A percentile compares a stretch with the other conserved stretches of the same genome.
phyloP scores from a whole-genome alignment of 2,329 filamentous ascomycete genomes.

The Niveomyces coronatus region DNA sequence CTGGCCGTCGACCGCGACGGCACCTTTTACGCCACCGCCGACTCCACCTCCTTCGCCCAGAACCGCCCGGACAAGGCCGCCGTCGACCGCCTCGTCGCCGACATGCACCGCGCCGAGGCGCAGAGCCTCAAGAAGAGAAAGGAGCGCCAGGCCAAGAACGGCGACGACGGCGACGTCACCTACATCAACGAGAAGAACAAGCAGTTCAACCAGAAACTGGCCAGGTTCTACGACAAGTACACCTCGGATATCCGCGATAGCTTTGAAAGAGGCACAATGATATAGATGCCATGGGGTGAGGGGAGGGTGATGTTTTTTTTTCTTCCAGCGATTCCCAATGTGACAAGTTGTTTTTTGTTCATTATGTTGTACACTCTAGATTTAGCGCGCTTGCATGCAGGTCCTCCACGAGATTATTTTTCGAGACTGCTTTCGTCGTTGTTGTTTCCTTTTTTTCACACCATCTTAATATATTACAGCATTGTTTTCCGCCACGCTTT shows the following conservation, averaged over 20 bases:
- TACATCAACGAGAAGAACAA: constrained; percentile 99
- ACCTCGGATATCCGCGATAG: constrained; percentile 93
- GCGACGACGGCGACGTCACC: constrained; percentile 84
- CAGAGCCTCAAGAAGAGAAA: constrained; percentile 74
- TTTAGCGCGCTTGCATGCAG: constrained; percentile 12
- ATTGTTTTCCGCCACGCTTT: constrained; percentile 85
- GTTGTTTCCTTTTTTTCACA: too few relatives aligned
- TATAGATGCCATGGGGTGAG: too few relatives aligned
- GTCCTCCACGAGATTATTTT: constrained; percentile 2
- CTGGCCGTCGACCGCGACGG: constrained; percentile 90
- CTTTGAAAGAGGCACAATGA: constrained; percentile 95
- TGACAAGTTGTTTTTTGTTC: neutral
- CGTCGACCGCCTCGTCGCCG: constrained; percentile 76
- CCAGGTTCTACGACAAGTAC: constrained; percentile 97
- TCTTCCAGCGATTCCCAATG: constrained; percentile 2
- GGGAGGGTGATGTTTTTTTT: constrained; percentile 2
- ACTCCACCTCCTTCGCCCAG: constrained; percentile 69
- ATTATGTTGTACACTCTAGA: constrained; percentile 24
- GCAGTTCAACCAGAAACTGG: constrained; percentile 97
- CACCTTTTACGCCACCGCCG: constrained; percentile 79
- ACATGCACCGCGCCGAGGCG: constrained; percentile 83
- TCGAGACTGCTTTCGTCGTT: too few relatives aligned
- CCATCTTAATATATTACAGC: constrained; percentile 46
- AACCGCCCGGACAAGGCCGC: constrained; percentile 82
- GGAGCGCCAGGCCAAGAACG: constrained; percentile 65